These are phyloP conservation scores for Monosporascus cannonballus DNA, from an alignment of 2,329 filamentous ascomycete genomes.

Conservation along the genomic window DNA sequence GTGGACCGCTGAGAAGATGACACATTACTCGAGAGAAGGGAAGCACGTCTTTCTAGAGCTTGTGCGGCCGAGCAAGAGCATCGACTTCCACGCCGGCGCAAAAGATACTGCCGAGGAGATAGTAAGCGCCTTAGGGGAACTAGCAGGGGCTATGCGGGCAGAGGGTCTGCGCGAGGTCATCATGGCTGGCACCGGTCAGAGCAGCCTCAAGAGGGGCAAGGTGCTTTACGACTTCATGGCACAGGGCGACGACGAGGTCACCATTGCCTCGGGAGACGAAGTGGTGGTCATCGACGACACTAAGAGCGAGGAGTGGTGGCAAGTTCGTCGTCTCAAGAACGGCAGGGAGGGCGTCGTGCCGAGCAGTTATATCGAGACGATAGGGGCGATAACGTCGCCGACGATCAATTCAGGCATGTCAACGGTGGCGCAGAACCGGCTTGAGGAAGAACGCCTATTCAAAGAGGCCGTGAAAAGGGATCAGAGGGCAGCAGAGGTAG, in stretches of 20 bases:
- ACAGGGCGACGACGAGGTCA: slow-evolving; percentile 94
- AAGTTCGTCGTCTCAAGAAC: slow-evolving; percentile 83
- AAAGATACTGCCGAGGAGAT: slow-evolving; percentile 97
- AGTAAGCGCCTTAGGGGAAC: slow-evolving; percentile 77
- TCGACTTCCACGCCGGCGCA: slow-evolving; percentile 94
- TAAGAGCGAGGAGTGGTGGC: slow-evolving; percentile 98
- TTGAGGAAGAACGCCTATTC: slow-evolving; percentile 78
- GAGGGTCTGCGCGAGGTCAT: slow-evolving; percentile 81
- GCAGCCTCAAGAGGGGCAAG: slow-evolving; percentile 71
- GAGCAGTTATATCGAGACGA: slow-evolving; percentile 91
- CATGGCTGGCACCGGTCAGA: slow-evolving; percentile 63
- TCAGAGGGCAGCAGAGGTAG: slow-evolving; percentile 66
- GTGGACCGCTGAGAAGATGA: slow-evolving; percentile 92
- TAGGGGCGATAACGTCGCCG: slow-evolving; percentile 54
- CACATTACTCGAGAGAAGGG: slow-evolving; percentile 95
- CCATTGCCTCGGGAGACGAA: slow-evolving; percentile 82
- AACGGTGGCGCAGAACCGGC: slow-evolving; percentile 66
- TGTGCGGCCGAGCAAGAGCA: slow-evolving; percentile 83
- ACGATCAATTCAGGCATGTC: slow-evolving; percentile 49
- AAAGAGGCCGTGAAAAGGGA: slow-evolving; percentile 71
- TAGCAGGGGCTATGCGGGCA: slow-evolving; percentile 79
- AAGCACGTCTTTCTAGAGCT: slow-evolving; percentile 97
- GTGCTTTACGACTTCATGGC: slow-evolving; percentile 96
- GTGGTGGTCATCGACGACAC: slow-evolving; percentile 83
- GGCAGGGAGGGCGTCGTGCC: slow-evolving; percentile 94